Conservation (phyloP, 192 early-diverging fungal genomes). For the Funneliformis geosporum region DNA sequence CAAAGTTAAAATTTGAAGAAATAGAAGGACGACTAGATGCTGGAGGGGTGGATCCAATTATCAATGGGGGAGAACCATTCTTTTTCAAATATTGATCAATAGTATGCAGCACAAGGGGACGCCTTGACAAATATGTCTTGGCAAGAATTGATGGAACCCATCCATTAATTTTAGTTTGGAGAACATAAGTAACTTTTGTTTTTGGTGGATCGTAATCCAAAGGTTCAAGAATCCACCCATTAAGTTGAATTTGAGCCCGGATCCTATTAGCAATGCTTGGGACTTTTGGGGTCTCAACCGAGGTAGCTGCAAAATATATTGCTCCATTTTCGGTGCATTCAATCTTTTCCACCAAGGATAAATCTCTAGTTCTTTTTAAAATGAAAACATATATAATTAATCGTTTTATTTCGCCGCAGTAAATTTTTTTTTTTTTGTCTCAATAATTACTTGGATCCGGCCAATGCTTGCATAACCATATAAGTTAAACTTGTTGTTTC, state of each 20-base stretch:
- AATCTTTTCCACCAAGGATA: slow-evolving; percentile 49
- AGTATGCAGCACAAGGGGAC: slow-evolving; percentile 52
- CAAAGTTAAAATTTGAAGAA: background rate
- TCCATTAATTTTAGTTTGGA: slow-evolving; percentile 54
- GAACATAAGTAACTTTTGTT: slow-evolving; percentile 57
- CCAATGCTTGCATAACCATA: slow-evolving; percentile 44
- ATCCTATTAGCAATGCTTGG: slow-evolving; percentile 48
- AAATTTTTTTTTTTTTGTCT: background rate
- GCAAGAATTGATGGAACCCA: slow-evolving; percentile 56
- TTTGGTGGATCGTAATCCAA: slow-evolving; percentile 46
- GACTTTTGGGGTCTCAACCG: slow-evolving; percentile 49
- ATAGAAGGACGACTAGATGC: background rate
- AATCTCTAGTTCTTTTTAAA: slow-evolving; percentile 35
- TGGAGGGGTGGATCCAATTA: background rate
- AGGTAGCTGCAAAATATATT: slow-evolving; percentile 53
- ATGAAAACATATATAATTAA: background rate
- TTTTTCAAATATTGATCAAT: slow-evolving; percentile 57
- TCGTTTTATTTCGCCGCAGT: background rate
- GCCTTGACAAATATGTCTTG: slow-evolving; percentile 49
- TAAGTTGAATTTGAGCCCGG: slow-evolving; percentile 48
- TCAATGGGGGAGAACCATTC: slow-evolving; percentile 36
- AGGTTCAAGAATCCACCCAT: slow-evolving; percentile 62
- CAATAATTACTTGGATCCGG: slow-evolving; percentile 44
- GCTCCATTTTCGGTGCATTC: slow-evolving; percentile 46
- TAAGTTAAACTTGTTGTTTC: slow-evolving; percentile 48